A percentile compares a stretch with the other conserved stretches of the same genome.
Evolutionary conservation across 768 basidiomycete species (phyloP).

Genomic region (Russula ochroleuca): DNA sequence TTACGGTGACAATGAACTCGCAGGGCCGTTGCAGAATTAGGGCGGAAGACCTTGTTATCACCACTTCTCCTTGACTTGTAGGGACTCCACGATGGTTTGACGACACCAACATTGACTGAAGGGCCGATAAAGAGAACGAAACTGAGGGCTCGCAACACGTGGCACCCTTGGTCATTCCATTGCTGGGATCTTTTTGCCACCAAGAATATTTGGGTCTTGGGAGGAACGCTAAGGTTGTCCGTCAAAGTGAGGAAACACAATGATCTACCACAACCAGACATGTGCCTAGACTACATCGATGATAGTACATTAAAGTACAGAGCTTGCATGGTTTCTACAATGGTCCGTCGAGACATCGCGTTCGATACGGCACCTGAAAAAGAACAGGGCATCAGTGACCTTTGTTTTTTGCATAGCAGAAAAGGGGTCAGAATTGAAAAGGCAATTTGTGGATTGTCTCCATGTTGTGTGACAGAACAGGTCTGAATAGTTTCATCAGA

Average conservation of each 20-base stretch:
- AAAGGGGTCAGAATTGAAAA: conserved; percentile 29
- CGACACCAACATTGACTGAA: too few relatives aligned
- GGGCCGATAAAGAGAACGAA: too few relatives aligned
- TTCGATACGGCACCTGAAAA: conserved; percentile 1
- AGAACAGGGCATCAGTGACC: not conserved
- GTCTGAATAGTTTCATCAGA: conserved; percentile 57
- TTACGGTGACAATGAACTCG: too few relatives aligned
- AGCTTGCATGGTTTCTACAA: conserved; percentile 6
- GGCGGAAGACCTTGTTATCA: too few relatives aligned
- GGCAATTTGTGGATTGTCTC: conserved; percentile 56
- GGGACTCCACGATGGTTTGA: too few relatives aligned
- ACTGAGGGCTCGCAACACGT: too few relatives aligned
- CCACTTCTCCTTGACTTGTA: too few relatives aligned
- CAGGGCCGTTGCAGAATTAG: too few relatives aligned
- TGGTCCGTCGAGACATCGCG: not conserved
- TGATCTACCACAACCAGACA: too few relatives aligned
- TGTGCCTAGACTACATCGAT: conserved; percentile 20
- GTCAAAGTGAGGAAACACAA: too few relatives aligned
- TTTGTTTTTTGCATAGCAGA: not conserved
- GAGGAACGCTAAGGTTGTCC: not conserved
- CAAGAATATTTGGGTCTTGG: not conserved
- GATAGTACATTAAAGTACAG: conserved; percentile 11
- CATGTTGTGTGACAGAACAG: conserved; percentile 57
- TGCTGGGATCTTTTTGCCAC: not conserved
- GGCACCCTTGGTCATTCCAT: not conserved